Evolutionary conservation across 2,329 filamentous ascomycete species (phyloP), one percentile per base, ranked within the genome.

Genomic region (Fusarium staphyleae): DNA sequence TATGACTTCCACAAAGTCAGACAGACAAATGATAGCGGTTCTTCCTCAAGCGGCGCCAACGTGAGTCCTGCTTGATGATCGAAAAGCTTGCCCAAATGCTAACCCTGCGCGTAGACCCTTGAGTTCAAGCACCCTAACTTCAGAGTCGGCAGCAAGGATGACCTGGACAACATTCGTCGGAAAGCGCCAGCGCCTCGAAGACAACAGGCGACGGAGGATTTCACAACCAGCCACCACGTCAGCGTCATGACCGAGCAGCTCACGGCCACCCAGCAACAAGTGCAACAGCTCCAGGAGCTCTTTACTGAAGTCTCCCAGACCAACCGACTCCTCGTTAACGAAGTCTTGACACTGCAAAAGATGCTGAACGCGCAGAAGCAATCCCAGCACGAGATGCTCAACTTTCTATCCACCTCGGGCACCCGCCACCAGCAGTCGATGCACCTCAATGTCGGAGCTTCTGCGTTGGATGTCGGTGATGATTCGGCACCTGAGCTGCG

Each of bases 1-100:
- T 97, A 96, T 74, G 93, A 96, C 71, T 99, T 99, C 67, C 95
- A 99, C 80, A 99, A 99, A 80, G 93, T 98, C 60, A 86, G 95
- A 58, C 74, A 75, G 13, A 73, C 74, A 3, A 72, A 70, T 43
- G 75, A 77, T 37, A 67, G 67, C 52, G 70, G 74, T 11, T 69
- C 69, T 4, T 64, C 67, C 12, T 67, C 73, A 9, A 72, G 69
- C 29, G 73, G 74, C n/a, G 66, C 66, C 47, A 76, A 76, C 52
- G 74, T 75, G 66, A 61, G 70, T 64, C 22, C 28, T 28, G 14
- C 28, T 18, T 22, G 8, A 28, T 22, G 4, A 24, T 12, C 3
- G 24, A 40, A 13, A 5, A n/a, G 19, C 24, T 11, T 5, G 18
- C 6, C 12, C n/a, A 45, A n/a, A 36, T 48, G 46, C 40, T 64